Evolutionary conservation across 768 basidiomycete genomes (phyloP), one percentile per base, ranked within the genome.

Genomic region (Phanerodontia chrysosporium): DNA sequence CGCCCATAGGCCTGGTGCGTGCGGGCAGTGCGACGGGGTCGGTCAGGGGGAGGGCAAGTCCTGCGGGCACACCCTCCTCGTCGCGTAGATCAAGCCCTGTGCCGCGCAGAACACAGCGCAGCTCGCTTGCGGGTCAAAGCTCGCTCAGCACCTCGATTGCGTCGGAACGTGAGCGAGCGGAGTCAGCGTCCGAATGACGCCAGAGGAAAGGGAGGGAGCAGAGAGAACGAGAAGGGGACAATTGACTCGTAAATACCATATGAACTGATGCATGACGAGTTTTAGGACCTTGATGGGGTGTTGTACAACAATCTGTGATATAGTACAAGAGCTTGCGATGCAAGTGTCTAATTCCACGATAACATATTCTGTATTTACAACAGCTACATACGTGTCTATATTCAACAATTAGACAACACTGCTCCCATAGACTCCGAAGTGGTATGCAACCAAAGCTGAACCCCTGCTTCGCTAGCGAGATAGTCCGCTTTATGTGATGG

Each of bases 81-180:
- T 69, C 68, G 35, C 45, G 68, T 46, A 36, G 63, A 36, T 66
- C 68, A 39, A 69, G 68, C 51, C 68, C 68, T 1, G 65, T 62
- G 39, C 66, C 68, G 5, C 25, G 53, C 61, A 49, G 45, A n/a
- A 29, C 44, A 32, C 29, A 45, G 22, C 55, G 49, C 9, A 45
- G 39, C 18, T 52, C 51, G 29, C 22, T 51, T 13, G 22, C 30
- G 7, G 57, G 28, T 2, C 51, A 21, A 25, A 51, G 58, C 28
- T 53, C 58, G n/a, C 58, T 53, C 8, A 27, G 52, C 25, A 27
- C 36, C 21, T 5, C 52, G 10, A 36, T 53, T 6, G 18, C 35
- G 8, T 24, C 52, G 8, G 46, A 48, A 18, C 24, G 5, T 7
- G 46, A 25, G 46, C 46, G 39, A 4, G 29, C 52, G 52, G 36